Conservation (phyloP, 495 filamentous ascomycete species). For the Podospora conica region DNA sequence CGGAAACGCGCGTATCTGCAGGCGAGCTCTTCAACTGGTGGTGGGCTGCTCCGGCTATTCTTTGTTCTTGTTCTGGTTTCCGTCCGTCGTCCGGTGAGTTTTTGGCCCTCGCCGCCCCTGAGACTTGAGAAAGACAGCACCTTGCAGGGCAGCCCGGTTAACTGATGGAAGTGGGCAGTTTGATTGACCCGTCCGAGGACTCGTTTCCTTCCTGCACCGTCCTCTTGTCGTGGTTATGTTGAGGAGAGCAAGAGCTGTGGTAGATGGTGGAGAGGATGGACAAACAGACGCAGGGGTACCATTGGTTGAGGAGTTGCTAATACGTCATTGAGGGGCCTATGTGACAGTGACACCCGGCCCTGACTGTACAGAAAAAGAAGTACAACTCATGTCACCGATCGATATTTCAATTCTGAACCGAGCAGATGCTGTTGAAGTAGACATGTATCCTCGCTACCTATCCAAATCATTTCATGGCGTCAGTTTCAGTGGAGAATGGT, state of each 20-base stretch:
- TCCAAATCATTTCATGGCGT: no score
- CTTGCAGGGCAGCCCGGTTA: no score
- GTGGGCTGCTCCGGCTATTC: not conserved
- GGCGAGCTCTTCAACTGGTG: not conserved
- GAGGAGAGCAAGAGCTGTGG: not conserved
- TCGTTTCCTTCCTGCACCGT: not conserved
- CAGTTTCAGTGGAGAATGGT: no score
- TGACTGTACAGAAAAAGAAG: not conserved
- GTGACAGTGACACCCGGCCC: not conserved
- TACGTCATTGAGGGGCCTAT: not conserved
- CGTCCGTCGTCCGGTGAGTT: no score
- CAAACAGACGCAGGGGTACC: not conserved
- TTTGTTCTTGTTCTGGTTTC: not conserved
- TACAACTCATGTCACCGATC: no score
- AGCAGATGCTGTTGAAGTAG: no score
- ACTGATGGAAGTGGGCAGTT: not conserved
- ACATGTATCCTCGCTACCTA: no score
- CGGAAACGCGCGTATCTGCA: not conserved
- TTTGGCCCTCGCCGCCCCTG: not conserved
- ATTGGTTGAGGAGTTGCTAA: not conserved
- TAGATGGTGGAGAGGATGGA: not conserved
- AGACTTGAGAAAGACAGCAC: no score
- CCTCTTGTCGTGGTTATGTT: not conserved
- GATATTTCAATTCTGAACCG: no score
- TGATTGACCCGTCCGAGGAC: not conserved